phyloP scores from a whole-genome alignment of 768 basidiomycete genomes.

The Leccinum sublutescens region DNA sequence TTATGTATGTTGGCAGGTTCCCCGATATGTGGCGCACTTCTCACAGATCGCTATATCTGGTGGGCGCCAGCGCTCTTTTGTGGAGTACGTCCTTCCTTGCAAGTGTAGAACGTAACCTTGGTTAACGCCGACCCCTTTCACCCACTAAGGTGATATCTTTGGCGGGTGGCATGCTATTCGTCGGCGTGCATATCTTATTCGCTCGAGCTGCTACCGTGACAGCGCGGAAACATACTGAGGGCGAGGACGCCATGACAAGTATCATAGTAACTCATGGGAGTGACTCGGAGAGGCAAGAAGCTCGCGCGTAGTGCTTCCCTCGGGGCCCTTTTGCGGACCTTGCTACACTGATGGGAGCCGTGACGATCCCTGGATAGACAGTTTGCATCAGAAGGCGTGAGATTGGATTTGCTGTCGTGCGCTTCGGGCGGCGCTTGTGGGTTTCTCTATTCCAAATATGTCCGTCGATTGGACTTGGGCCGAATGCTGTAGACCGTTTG shows the following conservation, averaged over 20 bases:
- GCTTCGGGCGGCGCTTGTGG: neutral
- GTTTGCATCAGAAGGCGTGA: neutral
- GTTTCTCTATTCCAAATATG: neutral
- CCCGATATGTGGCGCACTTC: constrained; percentile 56
- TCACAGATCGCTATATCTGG: constrained; percentile 51
- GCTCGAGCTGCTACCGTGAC: neutral
- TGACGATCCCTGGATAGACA: neutral
- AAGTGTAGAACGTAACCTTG: neutral
- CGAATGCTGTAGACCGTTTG: neutral
- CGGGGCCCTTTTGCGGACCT: neutral
- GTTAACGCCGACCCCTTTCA: neutral
- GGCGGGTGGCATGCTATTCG: constrained; percentile 2
- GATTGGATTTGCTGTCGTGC: neutral
- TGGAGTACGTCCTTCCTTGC: constrained; percentile 30
- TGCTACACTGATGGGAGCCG: neutral
- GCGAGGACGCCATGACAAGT: neutral
- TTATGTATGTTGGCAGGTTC: constrained; percentile 38
- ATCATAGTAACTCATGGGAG: neutral
- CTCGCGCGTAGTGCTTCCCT: neutral
- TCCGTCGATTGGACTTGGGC: neutral
- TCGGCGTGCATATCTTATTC: constrained; percentile 15
- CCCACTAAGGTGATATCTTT: constrained; percentile 12
- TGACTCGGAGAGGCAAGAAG: neutral
- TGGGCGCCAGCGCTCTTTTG: constrained; percentile 56
- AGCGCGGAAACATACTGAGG: neutral